Evolutionary conservation across 192 early-diverging fungal genomes (phyloP).

Genomic region (Dissophora ornata): DNA sequence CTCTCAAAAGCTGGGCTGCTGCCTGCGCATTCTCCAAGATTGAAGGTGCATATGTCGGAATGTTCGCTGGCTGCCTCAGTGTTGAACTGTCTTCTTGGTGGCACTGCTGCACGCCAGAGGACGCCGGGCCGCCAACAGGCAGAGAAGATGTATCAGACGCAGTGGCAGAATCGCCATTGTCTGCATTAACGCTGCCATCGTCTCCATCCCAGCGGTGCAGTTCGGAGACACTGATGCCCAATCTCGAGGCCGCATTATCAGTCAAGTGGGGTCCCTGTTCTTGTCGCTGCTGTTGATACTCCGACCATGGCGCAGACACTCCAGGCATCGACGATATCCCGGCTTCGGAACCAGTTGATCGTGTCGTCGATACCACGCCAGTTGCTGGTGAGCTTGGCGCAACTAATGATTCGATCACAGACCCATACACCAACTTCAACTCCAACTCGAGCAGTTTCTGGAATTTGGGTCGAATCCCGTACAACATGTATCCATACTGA

Average conservation of each 20-base stretch:
- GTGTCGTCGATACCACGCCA: neutral
- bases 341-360: neutral
- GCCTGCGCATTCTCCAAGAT: conserved; percentile 34
- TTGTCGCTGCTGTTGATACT: neutral
- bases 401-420: conserved; percentile 7
- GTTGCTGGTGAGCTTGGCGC: neutral
- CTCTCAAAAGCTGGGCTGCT: neutral
- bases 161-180: too few species aligned
- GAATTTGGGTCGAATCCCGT: conserved; percentile 55
- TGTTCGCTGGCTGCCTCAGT: neutral
- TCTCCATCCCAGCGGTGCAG: conserved; percentile 23
- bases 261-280: neutral
- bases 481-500: conserved; percentile 63
- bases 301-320: neutral
- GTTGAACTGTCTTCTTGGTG: neutral
- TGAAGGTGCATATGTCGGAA: conserved; percentile 8
- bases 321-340: neutral
- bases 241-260: neutral
- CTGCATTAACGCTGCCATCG: neutral
- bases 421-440: conserved; percentile 47
- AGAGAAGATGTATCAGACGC: too few species aligned
- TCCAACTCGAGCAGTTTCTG: conserved; percentile 62
- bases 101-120: too few species aligned
- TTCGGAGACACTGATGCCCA: conserved; percentile 14
- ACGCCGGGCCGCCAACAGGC: too few species aligned